Conservation (phyloP, 352 stramenopile genomes). For the Globisporangium parvum region DNA sequence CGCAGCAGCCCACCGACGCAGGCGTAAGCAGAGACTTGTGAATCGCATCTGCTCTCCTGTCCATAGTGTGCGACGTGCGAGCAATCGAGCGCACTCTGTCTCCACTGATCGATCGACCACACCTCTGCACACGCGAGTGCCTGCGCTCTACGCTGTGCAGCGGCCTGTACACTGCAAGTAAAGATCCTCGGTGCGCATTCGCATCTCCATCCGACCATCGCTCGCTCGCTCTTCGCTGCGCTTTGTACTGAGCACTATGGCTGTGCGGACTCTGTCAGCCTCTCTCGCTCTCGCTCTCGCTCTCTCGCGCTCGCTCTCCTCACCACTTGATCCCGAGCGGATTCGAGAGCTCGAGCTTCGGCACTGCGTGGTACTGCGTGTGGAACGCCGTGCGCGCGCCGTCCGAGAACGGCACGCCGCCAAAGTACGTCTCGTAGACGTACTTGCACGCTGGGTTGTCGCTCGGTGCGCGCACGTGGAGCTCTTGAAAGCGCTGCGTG, state of each 20-base stretch:
- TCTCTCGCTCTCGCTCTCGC: constrained; percentile 6
- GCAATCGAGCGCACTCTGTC: background rate
- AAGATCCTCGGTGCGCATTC: background rate
- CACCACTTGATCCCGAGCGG: constrained; percentile 86
- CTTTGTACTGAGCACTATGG: background rate
- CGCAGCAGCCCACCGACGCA: constrained; percentile 19
- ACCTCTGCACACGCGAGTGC: too few relatives aligned
- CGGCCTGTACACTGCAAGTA: constrained; percentile 12
- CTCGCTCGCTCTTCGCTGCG: background rate
- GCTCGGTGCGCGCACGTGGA: constrained; percentile 42
- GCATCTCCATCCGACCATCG: background rate
- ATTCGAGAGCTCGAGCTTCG: constrained; percentile 82
- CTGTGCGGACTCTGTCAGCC: background rate
- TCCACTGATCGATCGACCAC: background rate
- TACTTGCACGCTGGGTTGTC: constrained; percentile 76
- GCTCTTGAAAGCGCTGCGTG: constrained; percentile 57
- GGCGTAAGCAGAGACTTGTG: constrained; percentile 10
- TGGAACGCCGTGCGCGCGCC: constrained; percentile 55
- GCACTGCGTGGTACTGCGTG: constrained; percentile 78
- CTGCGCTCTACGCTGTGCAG: background rate
- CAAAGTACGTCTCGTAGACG: constrained; percentile 82
- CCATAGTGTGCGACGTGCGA: constrained; percentile 6
- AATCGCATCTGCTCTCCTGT: background rate
- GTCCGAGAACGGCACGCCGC: constrained; percentile 63
- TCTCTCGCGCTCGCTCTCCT: constrained; percentile 9